These are phyloP conservation scores for Populus pruinosa DNA, from an alignment of 345 rosid species.

Conservation along the genomic window DNA sequence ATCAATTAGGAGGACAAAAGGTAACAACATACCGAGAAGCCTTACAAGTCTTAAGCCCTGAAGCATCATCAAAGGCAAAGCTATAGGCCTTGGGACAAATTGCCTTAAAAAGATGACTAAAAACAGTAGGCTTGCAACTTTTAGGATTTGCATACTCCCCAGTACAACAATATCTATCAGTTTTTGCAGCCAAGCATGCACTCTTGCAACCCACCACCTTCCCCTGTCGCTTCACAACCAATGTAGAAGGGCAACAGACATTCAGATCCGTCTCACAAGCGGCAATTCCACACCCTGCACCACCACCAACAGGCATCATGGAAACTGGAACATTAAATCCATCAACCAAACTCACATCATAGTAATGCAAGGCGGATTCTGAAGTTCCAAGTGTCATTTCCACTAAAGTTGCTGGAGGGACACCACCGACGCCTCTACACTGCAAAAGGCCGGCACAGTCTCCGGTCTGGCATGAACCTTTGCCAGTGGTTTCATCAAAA, in stretches of 20 bases:
- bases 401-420: slow-evolving; percentile 42
- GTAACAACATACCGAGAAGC: slow-evolving; percentile 46
- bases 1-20: slow-evolving; percentile 45
- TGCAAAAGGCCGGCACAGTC: slow-evolving; percentile 40
- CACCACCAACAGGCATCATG: slow-evolving; percentile 41
- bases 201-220: slow-evolving; percentile 51
- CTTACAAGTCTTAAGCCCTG: slow-evolving; percentile 43
- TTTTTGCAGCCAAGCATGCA: slow-evolving; percentile 47
- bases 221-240: slow-evolving; percentile 34
- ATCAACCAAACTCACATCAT: slow-evolving; percentile 51
- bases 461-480: slow-evolving; percentile 44
- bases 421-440: slow-evolving; percentile 46
- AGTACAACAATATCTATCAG: slow-evolving; percentile 45
- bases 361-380: slow-evolving; percentile 44
- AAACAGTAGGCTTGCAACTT: slow-evolving; percentile 39
- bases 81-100: slow-evolving; percentile 48
- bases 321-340: slow-evolving; percentile 51
- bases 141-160: slow-evolving; percentile 39
- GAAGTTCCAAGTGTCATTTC: slow-evolving; percentile 50
- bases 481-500: slow-evolving; percentile 29
- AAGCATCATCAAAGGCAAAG: slow-evolving; percentile 47
- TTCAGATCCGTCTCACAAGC: slow-evolving; percentile 50
- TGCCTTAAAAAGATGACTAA: slow-evolving; percentile 44
- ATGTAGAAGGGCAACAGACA: slow-evolving; percentile 36
- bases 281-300: slow-evolving; percentile 34